Conservation (phyloP, 306 rosid species). For the Cyclanthera cordifolia region DNA sequence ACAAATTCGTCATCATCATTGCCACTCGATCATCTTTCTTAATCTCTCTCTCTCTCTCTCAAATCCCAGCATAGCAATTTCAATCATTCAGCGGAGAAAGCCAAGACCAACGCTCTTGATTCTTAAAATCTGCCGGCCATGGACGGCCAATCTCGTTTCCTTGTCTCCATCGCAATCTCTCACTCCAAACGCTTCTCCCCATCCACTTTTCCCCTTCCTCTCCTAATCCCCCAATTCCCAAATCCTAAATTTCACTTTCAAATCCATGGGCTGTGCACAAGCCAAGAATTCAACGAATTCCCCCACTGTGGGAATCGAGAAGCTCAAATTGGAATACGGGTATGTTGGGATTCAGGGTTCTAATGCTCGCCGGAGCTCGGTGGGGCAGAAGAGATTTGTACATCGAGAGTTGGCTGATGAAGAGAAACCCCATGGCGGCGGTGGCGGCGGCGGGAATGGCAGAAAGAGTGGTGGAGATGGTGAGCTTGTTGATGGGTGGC, state of each 20-base stretch:
- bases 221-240: not conserved
- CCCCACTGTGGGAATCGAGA: slow-evolving; percentile 23
- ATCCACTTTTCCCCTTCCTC: slow-evolving; percentile 1
- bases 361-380: slow-evolving; percentile 33
- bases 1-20: not conserved
- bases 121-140: slow-evolving; percentile 58
- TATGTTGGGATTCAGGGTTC: slow-evolving; percentile 28
- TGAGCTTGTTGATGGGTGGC: slow-evolving; percentile 32
- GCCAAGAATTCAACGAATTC: slow-evolving; percentile 30
- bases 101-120: slow-evolving; percentile 13
- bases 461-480: slow-evolving; percentile 28
- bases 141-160: slow-evolving; percentile 34
- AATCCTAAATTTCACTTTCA: slow-evolving; percentile 5
- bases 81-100: slow-evolving; percentile 32
- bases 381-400: slow-evolving; percentile 25
- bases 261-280: slow-evolving; percentile 64
- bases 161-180: slow-evolving; percentile 14
- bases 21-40: not conserved
- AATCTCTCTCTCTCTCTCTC: not conserved
- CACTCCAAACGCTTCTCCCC: slow-evolving; percentile 1
- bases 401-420: not conserved
- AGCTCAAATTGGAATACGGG: slow-evolving; percentile 48
- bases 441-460: slow-evolving; percentile 6
- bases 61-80: not conserved
- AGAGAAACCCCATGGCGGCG: slow-evolving; percentile 10